These are phyloP conservation scores for Aspergillus flavus DNA, from an alignment of 2,329 filamentous ascomycete genomes.

Conservation along the genomic window DNA sequence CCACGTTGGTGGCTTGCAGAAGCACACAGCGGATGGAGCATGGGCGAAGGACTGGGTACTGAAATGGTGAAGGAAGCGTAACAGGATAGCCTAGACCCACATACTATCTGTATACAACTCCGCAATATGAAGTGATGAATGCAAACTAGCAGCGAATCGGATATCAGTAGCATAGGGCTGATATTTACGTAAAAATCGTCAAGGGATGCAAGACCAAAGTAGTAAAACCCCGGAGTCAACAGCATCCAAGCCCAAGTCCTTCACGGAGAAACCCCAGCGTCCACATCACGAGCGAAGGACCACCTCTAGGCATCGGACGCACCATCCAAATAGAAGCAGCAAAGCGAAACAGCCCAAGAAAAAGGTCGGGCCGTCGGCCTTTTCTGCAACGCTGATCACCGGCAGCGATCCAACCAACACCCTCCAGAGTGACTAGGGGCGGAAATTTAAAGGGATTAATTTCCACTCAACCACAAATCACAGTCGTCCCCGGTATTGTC, in stretches of 20 bases:
- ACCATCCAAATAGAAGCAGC: background rate
- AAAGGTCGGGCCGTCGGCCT: background rate
- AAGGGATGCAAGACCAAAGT: background rate
- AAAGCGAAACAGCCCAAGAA: background rate
- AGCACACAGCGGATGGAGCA: slow-evolving; percentile 56
- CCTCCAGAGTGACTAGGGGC: background rate
- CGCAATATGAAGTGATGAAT: background rate
- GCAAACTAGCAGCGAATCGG: background rate
- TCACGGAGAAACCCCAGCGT: background rate
- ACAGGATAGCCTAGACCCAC: background rate
- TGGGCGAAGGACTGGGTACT: slow-evolving; percentile 62
- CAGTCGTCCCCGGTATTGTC: background rate
- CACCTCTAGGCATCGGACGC: background rate
- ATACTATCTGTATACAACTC: background rate
- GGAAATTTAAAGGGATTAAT: slow-evolving; percentile 4
- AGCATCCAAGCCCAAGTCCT: background rate
- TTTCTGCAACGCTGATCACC: slow-evolving; percentile 1
- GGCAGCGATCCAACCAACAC: background rate
- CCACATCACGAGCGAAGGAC: background rate
- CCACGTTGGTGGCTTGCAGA: slow-evolving; percentile 53
- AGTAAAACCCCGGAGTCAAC: background rate
- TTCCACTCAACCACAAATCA: background rate
- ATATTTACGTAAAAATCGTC: background rate
- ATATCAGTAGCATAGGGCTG: background rate
- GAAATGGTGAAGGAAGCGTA: slow-evolving; percentile 48